These are phyloP conservation scores for Trichoderma sp. DNA, from an alignment of 2,329 filamentous ascomycete species.

Conservation along the genomic window DNA sequence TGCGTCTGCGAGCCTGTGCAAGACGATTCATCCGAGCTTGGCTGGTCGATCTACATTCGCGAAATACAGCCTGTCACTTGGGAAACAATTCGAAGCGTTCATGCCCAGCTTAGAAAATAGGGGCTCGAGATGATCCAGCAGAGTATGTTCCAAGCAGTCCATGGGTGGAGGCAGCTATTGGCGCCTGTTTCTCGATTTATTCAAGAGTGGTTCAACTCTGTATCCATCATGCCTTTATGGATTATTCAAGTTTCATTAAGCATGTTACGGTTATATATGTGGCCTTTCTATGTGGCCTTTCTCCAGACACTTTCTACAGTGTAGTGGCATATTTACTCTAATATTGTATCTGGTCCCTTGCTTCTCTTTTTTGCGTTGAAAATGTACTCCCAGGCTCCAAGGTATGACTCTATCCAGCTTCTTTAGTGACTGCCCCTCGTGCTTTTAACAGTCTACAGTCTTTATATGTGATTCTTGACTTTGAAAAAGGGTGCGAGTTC, in stretches of 20 bases:
- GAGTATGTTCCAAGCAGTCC: neutral
- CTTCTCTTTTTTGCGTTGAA: neutral
- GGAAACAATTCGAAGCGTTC: slow-evolving; percentile 34
- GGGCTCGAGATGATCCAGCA: neutral
- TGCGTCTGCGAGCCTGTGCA: slow-evolving; percentile 36
- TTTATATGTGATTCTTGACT: neutral
- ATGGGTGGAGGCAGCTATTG: neutral
- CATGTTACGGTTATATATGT: neutral
- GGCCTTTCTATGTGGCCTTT: neutral
- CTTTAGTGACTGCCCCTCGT: neutral
- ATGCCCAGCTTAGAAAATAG: neutral
- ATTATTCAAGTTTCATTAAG: neutral
- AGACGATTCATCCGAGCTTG: slow-evolving; percentile 29
- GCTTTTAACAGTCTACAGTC: neutral
- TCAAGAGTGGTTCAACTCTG: neutral
- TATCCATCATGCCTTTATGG: neutral
- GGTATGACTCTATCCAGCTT: neutral
- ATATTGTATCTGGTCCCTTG: neutral
- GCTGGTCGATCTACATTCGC: slow-evolving; percentile 33
- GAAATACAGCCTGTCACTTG: slow-evolving; percentile 34
- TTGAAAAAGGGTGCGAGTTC: slow-evolving; percentile 27
- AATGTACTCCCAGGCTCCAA: neutral
- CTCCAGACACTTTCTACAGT: slow-evolving; percentile 7
- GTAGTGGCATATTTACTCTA: neutral
- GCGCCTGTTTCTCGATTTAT: neutral